Evolutionary conservation across 2,329 filamentous ascomycete genomes (phyloP).

Genomic region (Fusarium cicatricum): DNA sequence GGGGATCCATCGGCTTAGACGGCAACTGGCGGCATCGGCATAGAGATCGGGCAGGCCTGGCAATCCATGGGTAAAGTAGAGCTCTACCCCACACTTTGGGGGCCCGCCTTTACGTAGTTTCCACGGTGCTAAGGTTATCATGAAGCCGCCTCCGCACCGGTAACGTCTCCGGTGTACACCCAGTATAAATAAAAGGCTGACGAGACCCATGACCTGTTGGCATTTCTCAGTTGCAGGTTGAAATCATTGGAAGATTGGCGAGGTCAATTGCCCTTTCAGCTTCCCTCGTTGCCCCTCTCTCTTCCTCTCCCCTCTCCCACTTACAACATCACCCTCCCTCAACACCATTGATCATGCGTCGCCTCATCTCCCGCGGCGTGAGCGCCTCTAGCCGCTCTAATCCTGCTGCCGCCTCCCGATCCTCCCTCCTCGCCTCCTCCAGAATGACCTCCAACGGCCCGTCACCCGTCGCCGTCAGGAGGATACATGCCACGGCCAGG

Average conservation of each 20-base stretch:
- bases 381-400: conserved; percentile 46
- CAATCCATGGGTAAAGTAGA: neutral
- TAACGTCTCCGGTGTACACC: conserved; percentile 17
- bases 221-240: conserved; percentile 8
- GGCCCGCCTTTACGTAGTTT: neutral
- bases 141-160: conserved; percentile 29
- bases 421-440: conserved; percentile 43
- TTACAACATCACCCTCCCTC: neutral
- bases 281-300: neutral
- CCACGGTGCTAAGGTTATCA: conserved; percentile 27
- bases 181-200: conserved; percentile 33
- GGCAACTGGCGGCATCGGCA: conserved; percentile 39
- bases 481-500: conserved; percentile 65
- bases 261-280: conserved; percentile 13
- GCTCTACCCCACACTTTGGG: conserved; percentile 29
- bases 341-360: conserved; percentile 53
- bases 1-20: conserved; percentile 34
- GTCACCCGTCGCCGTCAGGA: conserved; percentile 55
- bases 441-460: conserved; percentile 48
- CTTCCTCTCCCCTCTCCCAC: neutral
- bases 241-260: conserved; percentile 19
- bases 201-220: conserved; percentile 15
- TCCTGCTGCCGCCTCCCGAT: conserved; percentile 38
- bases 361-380: conserved; percentile 53
- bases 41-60: conserved; percentile 11